A percentile compares a stretch with the other conserved stretches of the same genome.
Conservation (phyloP, 106 monocot species). For the Acorus gramineus region DNA sequence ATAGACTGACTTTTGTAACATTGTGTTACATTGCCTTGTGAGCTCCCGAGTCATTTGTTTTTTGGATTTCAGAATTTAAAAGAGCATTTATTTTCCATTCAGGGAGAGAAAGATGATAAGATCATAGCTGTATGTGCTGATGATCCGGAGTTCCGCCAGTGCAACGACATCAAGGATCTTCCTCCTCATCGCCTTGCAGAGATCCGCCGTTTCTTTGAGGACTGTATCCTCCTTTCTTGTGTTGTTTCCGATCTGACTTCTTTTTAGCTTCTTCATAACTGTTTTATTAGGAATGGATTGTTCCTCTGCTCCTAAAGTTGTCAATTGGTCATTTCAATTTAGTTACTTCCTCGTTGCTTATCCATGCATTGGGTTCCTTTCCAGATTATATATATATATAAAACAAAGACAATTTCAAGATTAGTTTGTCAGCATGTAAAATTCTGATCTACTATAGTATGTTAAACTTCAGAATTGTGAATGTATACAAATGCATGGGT, state of each 20-base stretch:
- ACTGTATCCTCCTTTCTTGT: slow-evolving; percentile 36
- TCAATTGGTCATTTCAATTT: too few relatives aligned
- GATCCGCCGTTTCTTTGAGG: slow-evolving; percentile 83
- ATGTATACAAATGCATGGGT: too few relatives aligned
- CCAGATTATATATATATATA: too few relatives aligned
- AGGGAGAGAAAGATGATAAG: slow-evolving; percentile 83
- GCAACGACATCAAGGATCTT: slow-evolving; percentile 64
- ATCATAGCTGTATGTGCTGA: slow-evolving; percentile 86
- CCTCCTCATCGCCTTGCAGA: slow-evolving; percentile 70
- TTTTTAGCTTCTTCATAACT: too few relatives aligned
- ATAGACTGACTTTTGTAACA: not conserved
- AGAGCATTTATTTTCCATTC: not conserved
- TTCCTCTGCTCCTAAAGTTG: too few relatives aligned
- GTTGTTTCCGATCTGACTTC: not conserved
- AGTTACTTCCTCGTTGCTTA: too few relatives aligned
- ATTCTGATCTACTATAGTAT: too few relatives aligned
- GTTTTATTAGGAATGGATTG: too few relatives aligned
- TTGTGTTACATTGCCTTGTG: not conserved
- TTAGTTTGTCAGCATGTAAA: too few relatives aligned
- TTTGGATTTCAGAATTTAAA: not conserved
- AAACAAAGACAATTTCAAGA: too few relatives aligned
- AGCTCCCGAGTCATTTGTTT: not conserved
- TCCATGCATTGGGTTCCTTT: too few relatives aligned
- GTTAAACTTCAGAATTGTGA: too few relatives aligned
- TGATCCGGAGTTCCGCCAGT: slow-evolving; percentile 64